Evolutionary conservation across 1,139 yeast genomes (phyloP), one percentile per base, ranked within the genome.

Genomic region (Candida pseudocylindracea): DNA sequence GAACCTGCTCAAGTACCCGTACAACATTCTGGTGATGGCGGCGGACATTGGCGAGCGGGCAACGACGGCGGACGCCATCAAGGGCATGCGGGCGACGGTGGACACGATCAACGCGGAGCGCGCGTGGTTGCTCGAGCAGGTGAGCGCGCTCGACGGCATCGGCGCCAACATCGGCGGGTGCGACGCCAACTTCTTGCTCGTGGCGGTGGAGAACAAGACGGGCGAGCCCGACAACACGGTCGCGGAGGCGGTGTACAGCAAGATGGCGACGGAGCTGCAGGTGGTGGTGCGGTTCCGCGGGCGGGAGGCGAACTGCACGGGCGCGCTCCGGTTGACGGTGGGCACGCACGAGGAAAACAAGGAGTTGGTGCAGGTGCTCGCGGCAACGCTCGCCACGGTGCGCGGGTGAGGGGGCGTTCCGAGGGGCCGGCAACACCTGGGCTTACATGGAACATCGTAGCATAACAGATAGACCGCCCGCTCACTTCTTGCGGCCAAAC

Each of bases 271-370:
- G 13, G 63, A 66, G 20, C 67, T 73, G 34, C 70, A 69, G 29
- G 83, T 88, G 15, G 95, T 88, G 33, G 79, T 85, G 10, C 67
- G 98, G 49, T 88, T 68, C 48, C 67, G 98, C 55, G 98, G 98
- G 28, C 67, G 59, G 27, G 98, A 88, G 53, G 63, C 72, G 32
- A 92, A 93, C 31, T 88, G 98, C 50, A 55, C 57, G 3, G 98
- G 98, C 28, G 80, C 81, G 32, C 55, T 88, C 36, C 67, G 98
- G 53, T 66, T 85, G 25, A 76, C 96, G 1, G 59, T 88, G 30
- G 98, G 98, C 24, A 83, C 93, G 1, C 56, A 53, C 28, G 68
- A 66, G 35, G 96, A 88, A 50, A 85, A 81, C 44, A 49, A 57
- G 30, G 41, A 45, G 11, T 52, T 88, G 36, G 47, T 85, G 10